These are phyloP conservation scores for Ceratobasidium sp. DNA, from an alignment of 1,284 basidiomycete genomes.

Conservation along the genomic window DNA sequence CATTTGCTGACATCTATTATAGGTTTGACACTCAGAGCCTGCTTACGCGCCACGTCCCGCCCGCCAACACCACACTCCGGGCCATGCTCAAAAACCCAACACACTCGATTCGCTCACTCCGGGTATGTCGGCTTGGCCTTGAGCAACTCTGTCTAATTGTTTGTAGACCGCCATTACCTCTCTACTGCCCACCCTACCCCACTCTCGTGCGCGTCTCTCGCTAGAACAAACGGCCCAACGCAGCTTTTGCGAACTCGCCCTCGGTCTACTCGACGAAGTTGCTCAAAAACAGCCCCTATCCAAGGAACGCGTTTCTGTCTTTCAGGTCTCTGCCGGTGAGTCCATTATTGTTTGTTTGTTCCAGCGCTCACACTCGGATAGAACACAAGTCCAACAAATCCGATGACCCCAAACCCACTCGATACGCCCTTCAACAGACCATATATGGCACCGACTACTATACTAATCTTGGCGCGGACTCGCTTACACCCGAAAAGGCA, in stretches of 20 bases:
- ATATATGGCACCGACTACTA: conserved; percentile 76
- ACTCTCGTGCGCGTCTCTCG: conserved; percentile 65
- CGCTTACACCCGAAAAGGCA: conserved; percentile 45
- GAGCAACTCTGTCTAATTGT: conserved; percentile 39
- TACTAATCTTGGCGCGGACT: conserved; percentile 69
- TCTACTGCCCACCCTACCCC: conserved; percentile 69
- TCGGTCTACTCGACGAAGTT: conserved; percentile 71
- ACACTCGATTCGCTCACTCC: conserved; percentile 61
- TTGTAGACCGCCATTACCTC: conserved; percentile 65
- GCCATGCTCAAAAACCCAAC: conserved; percentile 63
- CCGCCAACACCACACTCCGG: conserved; percentile 63
- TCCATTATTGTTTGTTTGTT: neutral
- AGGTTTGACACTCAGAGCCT: conserved; percentile 75
- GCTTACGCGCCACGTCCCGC: conserved; percentile 77
- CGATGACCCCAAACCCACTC: conserved; percentile 49
- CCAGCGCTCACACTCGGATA: conserved; percentile 41
- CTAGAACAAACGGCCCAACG: conserved; percentile 69
- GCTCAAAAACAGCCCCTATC: conserved; percentile 55
- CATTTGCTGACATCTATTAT: conserved; percentile 32
- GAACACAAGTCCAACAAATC: conserved; percentile 50
- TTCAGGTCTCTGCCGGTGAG: conserved; percentile 46
- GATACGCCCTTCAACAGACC: conserved; percentile 75
- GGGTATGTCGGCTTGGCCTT: conserved; percentile 51
- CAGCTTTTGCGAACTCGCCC: conserved; percentile 73
- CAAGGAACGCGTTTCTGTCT: conserved; percentile 48